A percentile compares a stretch with the other conserved stretches of the same genome.
Conservation (phyloP, 2,329 filamentous ascomycete genomes). For the Apiospora marii region DNA sequence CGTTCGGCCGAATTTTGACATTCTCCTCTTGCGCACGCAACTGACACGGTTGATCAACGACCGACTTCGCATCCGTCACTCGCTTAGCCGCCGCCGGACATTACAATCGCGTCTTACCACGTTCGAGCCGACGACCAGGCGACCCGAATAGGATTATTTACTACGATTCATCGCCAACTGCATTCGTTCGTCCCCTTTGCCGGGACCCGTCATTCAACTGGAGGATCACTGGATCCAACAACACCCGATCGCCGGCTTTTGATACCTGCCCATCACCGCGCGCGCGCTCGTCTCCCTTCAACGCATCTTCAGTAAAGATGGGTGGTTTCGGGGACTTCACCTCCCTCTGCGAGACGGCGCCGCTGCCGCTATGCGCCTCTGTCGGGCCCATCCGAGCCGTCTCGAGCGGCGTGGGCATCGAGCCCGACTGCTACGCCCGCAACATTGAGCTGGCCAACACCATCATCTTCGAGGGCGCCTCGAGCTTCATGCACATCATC, state of each 20-base stretch:
- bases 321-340: constrained; percentile 95
- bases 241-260: neutral
- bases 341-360: constrained; percentile 82
- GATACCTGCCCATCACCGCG: neutral
- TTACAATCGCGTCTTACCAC: neutral
- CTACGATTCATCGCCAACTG: neutral
- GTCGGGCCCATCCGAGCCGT: constrained; percentile 79
- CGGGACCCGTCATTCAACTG: neutral
- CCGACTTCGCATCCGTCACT: constrained; percentile 3
- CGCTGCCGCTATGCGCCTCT: constrained; percentile 86
- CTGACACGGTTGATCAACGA: neutral
- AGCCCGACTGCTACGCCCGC: constrained; percentile 90
- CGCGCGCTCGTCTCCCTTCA: neutral
- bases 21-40: neutral
- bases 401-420: constrained; percentile 76
- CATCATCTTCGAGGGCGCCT: constrained; percentile 94
- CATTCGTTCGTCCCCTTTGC: constrained; percentile 11
- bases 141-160: neutral
- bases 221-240: neutral
- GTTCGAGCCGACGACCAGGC: neutral
- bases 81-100: neutral
- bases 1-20: constrained; percentile 1
- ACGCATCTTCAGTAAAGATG: constrained; percentile 45
- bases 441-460: constrained; percentile 98
- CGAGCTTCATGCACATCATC: constrained; percentile 90